Evolutionary conservation across 2,329 filamentous ascomycete genomes (phyloP).

Genomic region (Magnaporthiopsis rhizophila): DNA sequence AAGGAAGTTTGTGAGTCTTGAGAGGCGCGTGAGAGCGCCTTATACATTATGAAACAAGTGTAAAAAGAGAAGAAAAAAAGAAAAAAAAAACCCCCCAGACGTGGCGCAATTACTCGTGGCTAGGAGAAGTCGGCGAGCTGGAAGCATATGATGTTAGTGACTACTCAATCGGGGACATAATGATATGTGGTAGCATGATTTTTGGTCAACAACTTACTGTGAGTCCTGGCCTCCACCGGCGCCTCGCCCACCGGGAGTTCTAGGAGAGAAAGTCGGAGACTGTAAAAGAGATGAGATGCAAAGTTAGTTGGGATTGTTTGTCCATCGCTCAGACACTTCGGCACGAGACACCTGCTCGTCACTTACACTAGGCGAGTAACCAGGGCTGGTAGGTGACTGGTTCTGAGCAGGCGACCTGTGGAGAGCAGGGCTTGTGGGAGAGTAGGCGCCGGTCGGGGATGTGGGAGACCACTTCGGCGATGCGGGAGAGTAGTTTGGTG

Average conservation of each 20-base stretch:
- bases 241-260: slow-evolving; percentile 31
- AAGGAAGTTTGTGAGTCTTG: neutral
- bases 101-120: slow-evolving; percentile 22
- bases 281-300: slow-evolving; percentile 13
- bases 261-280: slow-evolving; percentile 39
- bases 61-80: neutral
- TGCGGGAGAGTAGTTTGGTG: slow-evolving; percentile 59
- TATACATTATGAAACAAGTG: slow-evolving; percentile 12
- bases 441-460: slow-evolving; percentile 52
- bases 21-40: slow-evolving; percentile 6
- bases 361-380: slow-evolving; percentile 59
- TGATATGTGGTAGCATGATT: slow-evolving; percentile 4
- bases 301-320: neutral
- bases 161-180: no score
- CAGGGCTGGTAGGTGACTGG: slow-evolving; percentile 59
- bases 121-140: slow-evolving; percentile 31
- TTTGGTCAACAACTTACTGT: slow-evolving; percentile 26
- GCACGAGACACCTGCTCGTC: no score
- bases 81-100: neutral
- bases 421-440: slow-evolving; percentile 55
- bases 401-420: slow-evolving; percentile 44
- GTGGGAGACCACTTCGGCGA: slow-evolving; percentile 74
- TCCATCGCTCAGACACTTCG: no score
- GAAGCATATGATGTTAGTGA: slow-evolving; percentile 2
- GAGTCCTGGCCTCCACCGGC: slow-evolving; percentile 27